These are phyloP conservation scores for Colletotrichum viniferum DNA, from an alignment of 2,329 filamentous ascomycete genomes.

Conservation along the genomic window DNA sequence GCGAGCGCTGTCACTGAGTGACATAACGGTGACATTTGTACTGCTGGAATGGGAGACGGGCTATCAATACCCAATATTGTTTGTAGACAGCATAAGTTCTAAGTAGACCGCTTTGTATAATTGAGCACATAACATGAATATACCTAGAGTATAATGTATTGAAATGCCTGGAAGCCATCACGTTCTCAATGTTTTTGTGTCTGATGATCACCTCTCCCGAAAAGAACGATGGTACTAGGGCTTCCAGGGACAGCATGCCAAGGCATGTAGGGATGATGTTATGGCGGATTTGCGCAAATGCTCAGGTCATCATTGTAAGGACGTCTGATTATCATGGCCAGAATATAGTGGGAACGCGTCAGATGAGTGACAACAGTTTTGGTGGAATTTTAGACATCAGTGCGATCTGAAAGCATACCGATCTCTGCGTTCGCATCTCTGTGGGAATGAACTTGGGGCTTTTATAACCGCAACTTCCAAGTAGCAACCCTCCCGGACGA, in stretches of 20 bases:
- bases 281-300: not conserved
- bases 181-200: too few species aligned
- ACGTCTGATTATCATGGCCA: not conserved
- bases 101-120: not conserved
- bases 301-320: not conserved
- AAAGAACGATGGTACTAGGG: too few species aligned
- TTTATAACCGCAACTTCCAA: too few species aligned
- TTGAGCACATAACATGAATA: accelerated
- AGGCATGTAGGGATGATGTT: too few species aligned
- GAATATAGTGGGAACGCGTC: not conserved
- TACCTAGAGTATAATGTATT: too few species aligned
- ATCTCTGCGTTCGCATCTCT: not conserved
- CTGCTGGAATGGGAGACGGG: not conserved
- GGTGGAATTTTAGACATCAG: accelerated
- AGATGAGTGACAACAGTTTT: not conserved
- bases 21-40: too few species aligned
- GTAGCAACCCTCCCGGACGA: too few species aligned
- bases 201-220: too few species aligned
- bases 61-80: too few species aligned
- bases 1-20: not conserved
- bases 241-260: too few species aligned
- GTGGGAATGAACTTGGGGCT: not conserved
- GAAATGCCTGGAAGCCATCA: too few species aligned
- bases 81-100: not conserved
- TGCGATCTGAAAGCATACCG: not conserved